Evolutionary conservation across 306 rosid genomes (phyloP).

Genomic region (Mimosa pudica): DNA sequence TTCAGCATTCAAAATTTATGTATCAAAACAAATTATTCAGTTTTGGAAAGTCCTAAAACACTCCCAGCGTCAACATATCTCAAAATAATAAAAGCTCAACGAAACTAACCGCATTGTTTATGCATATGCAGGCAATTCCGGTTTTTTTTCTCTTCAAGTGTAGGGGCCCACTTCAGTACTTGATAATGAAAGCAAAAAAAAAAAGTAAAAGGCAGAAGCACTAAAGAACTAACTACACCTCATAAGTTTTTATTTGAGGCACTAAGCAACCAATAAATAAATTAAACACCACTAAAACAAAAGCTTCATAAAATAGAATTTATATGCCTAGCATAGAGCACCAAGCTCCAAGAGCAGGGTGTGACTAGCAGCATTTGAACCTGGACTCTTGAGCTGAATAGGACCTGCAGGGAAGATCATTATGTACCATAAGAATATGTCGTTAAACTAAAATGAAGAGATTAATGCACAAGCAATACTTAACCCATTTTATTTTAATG

Average conservation of each 20-base stretch:
- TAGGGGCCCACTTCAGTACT: neutral
- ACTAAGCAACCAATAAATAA: conserved; percentile 15
- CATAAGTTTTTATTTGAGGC: conserved; percentile 15
- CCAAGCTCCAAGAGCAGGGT: conserved; percentile 89
- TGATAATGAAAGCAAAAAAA: neutral
- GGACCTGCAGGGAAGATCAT: conserved; percentile 67
- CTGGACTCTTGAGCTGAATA: conserved; percentile 82
- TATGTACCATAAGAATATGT: neutral
- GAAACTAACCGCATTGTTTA: neutral
- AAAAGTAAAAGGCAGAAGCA: neutral
- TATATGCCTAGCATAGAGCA: conserved; percentile 43
- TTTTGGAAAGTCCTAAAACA: neutral
- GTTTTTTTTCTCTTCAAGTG: neutral
- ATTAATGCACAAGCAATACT: neutral
- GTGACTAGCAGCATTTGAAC: conserved; percentile 70
- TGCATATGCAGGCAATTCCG: neutral
- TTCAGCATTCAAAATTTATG: too few species aligned
- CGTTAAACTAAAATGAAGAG: neutral
- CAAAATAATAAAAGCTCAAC: neutral
- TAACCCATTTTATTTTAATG: neutral
- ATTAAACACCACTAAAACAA: conserved; percentile 15
- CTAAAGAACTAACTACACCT: conserved; percentile 29
- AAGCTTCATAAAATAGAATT: neutral
- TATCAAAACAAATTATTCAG: too few species aligned
- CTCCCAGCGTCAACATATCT: neutral